Evolutionary conservation across 495 filamentous ascomycete genomes (phyloP).

Genomic region (Choiromyces venosus): DNA sequence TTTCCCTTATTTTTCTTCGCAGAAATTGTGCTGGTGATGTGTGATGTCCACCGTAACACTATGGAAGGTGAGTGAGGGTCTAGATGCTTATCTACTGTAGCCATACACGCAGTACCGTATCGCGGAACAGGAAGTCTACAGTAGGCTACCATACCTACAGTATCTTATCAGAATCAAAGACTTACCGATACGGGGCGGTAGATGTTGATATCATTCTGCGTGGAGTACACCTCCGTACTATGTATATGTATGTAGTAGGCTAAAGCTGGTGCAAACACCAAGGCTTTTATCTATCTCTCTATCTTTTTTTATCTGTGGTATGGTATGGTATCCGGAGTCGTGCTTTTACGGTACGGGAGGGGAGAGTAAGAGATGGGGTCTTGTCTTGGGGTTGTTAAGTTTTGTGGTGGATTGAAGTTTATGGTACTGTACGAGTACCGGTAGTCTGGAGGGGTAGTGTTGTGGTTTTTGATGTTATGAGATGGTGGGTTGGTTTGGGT

Average conservation of each 20-base stretch:
- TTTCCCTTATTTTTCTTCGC: background rate
- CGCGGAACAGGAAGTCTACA: background rate
- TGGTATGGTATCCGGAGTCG: too few species aligned
- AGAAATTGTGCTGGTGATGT: background rate
- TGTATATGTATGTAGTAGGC: background rate
- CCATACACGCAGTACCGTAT: background rate
- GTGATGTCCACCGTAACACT: too few species aligned
- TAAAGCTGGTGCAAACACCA: background rate
- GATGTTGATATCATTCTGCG: background rate
- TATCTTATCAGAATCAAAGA: background rate
- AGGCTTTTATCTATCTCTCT: background rate
- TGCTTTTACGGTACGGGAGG: too few species aligned
- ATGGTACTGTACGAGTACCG: too few species aligned
- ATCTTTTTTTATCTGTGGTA: background rate
- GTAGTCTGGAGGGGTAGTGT: too few species aligned
- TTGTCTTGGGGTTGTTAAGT: too few species aligned
- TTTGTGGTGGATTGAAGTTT: too few species aligned
- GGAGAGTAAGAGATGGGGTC: too few species aligned
- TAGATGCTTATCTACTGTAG: background rate
- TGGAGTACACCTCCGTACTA: background rate
- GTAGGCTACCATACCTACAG: too few species aligned
- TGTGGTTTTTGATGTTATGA: too few species aligned
- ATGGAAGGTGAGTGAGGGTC: too few species aligned
- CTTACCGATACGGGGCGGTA: background rate
- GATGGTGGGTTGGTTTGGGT: too few species aligned